These are phyloP conservation scores for Trichosporon coremiiforme DNA, from an alignment of 1,284 basidiomycete genomes.

Conservation along the genomic window DNA sequence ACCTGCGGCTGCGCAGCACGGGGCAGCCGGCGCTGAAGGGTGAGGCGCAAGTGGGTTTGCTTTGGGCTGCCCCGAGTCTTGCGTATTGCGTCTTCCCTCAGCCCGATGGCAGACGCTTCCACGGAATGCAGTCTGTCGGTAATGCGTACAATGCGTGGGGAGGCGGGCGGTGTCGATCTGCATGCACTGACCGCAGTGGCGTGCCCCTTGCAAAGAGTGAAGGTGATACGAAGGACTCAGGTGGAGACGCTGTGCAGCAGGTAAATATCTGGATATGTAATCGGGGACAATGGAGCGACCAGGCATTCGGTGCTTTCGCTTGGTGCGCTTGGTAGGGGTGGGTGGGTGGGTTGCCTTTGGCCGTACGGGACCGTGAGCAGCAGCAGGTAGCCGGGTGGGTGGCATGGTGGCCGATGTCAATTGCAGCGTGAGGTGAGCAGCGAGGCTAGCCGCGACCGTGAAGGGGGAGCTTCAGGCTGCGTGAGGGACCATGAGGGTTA, in stretches of 20 bases:
- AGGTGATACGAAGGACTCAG: neutral
- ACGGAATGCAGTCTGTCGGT: neutral
- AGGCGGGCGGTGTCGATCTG: neutral
- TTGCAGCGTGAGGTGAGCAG: neutral
- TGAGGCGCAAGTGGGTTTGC: constrained; percentile 1
- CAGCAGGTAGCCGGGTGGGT: neutral
- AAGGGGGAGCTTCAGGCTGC: no score
- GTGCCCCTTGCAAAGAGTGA: neutral
- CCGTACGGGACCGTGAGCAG: neutral
- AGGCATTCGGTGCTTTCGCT: neutral
- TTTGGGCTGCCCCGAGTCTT: neutral
- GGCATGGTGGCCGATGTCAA: neutral
- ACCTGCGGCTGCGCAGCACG: constrained; percentile 14
- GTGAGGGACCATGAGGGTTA: neutral
- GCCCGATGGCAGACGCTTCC: neutral
- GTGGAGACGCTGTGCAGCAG: neutral
- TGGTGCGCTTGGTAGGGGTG: neutral
- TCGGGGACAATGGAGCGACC: constrained; percentile 1
- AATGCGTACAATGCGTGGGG: neutral
- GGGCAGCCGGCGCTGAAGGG: constrained; percentile 1
- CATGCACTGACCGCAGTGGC: neutral
- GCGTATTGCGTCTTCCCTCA: neutral
- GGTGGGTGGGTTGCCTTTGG: neutral
- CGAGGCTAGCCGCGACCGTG: neutral
- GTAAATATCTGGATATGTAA: neutral